Evolutionary conservation across 1,284 basidiomycete genomes (phyloP).

Genomic region (Leccinum colubrinum): DNA sequence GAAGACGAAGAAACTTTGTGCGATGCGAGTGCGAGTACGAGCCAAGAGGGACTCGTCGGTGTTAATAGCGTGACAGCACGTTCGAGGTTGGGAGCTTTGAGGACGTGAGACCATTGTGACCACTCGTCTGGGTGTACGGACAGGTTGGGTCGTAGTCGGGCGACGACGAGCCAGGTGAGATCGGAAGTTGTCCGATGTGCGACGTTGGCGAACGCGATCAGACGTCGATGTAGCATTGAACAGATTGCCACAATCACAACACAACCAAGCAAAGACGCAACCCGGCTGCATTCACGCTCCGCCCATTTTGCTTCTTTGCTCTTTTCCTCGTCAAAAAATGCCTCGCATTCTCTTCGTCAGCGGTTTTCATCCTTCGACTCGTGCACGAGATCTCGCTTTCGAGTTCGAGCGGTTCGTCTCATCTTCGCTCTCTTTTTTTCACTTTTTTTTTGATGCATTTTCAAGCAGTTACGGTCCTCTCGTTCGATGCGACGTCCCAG

Average conservation of each 20-base stretch:
- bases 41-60: slow-evolving; percentile 40
- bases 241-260: slow-evolving; percentile 41
- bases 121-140: slow-evolving; percentile 30
- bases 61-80: slow-evolving; percentile 30
- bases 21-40: slow-evolving; percentile 49
- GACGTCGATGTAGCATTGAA: slow-evolving; percentile 13
- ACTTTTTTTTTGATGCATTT: slow-evolving; percentile 1
- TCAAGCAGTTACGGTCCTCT: slow-evolving; percentile 64
- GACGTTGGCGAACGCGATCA: slow-evolving; percentile 23
- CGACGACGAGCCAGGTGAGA: slow-evolving; percentile 28
- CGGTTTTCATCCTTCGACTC: slow-evolving; percentile 76
- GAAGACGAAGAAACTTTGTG: slow-evolving; percentile 40
- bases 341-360: slow-evolving; percentile 86
- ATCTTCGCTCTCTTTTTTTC: neutral
- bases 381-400: slow-evolving; percentile 79
- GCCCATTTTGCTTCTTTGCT: slow-evolving; percentile 23
- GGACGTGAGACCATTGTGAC: slow-evolving; percentile 35
- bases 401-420: slow-evolving; percentile 79
- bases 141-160: neutral
- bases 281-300: slow-evolving; percentile 28
- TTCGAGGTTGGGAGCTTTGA: slow-evolving; percentile 36
- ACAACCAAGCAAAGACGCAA: slow-evolving; percentile 30
- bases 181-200: slow-evolving; percentile 28
- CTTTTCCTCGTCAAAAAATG: slow-evolving; percentile 35
- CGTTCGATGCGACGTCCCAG: slow-evolving; percentile 87